Evolutionary conservation across 495 filamentous ascomycete species (phyloP).

Genomic region (Hyphodiscus hymeniophilus): DNA sequence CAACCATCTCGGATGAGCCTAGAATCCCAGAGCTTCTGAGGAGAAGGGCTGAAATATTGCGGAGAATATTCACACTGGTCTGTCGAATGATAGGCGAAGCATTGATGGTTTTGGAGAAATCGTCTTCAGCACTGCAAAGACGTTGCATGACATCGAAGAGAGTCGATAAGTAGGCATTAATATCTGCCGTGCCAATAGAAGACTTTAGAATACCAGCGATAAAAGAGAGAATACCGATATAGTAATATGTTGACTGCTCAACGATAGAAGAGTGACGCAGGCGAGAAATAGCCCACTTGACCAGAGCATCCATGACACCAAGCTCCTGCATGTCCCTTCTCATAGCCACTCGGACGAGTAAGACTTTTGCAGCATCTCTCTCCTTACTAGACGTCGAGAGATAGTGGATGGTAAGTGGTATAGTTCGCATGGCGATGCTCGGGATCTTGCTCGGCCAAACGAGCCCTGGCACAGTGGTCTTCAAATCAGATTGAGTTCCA

Average conservation of each 20-base stretch:
- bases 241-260: slow-evolving; percentile 38
- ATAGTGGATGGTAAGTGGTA: slow-evolving; percentile 61
- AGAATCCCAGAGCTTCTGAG: slow-evolving; percentile 29
- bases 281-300: slow-evolving; percentile 57
- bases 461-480: slow-evolving; percentile 27
- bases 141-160: slow-evolving; percentile 42
- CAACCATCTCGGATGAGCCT: slow-evolving; percentile 45
- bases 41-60: slow-evolving; percentile 57
- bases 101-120: slow-evolving; percentile 37
- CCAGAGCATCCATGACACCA: slow-evolving; percentile 55
- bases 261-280: slow-evolving; percentile 33
- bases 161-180: slow-evolving; percentile 36
- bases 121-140: slow-evolving; percentile 32
- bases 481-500: slow-evolving; percentile 15
- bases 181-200: slow-evolving; percentile 39
- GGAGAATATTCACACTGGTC: slow-evolving; percentile 71
- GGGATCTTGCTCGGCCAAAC: slow-evolving; percentile 49
- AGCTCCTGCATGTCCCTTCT: slow-evolving; percentile 80
- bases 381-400: slow-evolving; percentile 75
- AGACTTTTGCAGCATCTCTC: slow-evolving; percentile 69
- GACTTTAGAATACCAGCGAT: slow-evolving; percentile 60
- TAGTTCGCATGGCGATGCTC: slow-evolving; percentile 57
- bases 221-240: slow-evolving; percentile 70
- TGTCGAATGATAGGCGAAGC: slow-evolving; percentile 72
- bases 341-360: slow-evolving; percentile 75